Evolutionary conservation across 2,329 filamentous ascomycete genomes (phyloP), one percentile per base, ranked within the genome.

Genomic region (Sordariomycetes sp.): DNA sequence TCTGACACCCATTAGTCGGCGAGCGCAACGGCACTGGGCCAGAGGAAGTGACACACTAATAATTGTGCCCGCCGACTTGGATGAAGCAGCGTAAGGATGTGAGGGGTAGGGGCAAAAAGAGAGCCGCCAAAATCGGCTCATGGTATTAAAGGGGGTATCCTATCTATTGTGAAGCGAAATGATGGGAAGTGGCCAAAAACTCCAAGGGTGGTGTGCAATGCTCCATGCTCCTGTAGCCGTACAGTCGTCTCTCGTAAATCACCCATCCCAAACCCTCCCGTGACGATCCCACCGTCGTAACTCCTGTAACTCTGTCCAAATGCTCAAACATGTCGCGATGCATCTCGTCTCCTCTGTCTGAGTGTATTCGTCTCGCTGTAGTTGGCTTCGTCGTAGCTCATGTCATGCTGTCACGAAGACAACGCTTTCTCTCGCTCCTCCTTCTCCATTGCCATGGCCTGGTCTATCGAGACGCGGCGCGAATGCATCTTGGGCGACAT

Each of bases 381-480:
- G n/a, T n/a, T n/a, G n/a, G n/a, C n/a, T n/a, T n/a, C n/a, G n/a
- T n/a, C n/a, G n/a, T n/a, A n/a, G n/a, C n/a, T n/a, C n/a, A n/a
- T n/a, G n/a, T n/a, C n/a, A n/a, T n/a, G n/a, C n/a, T n/a, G n/a
- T n/a, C n/a, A n/a, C n/a, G n/a, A n/a, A n/a, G n/a, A n/a, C n/a
- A n/a, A n/a, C n/a, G n/a, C n/a, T n/a, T n/a, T n/a, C n/a, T n/a
- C n/a, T n/a, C n/a, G n/a, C 21, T 34, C 32, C 23, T 15, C 15
- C 35, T 41, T 41, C 23, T 40, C 39, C 27, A 38, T 31, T 16
- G 62, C 58, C 67, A 76, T 75, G 39, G 70, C 58, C 43, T 61
- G 62, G 52, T 80, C 76, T 45, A 79, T 72, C 7, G 70, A 76
- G n/a, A 72, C 70, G 47, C 75, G 74, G 12, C 76, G 64, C 46